These are phyloP conservation scores for Trypanosoma cruzi DNA, from an alignment of 208 protist species.

Conservation along the genomic window DNA sequence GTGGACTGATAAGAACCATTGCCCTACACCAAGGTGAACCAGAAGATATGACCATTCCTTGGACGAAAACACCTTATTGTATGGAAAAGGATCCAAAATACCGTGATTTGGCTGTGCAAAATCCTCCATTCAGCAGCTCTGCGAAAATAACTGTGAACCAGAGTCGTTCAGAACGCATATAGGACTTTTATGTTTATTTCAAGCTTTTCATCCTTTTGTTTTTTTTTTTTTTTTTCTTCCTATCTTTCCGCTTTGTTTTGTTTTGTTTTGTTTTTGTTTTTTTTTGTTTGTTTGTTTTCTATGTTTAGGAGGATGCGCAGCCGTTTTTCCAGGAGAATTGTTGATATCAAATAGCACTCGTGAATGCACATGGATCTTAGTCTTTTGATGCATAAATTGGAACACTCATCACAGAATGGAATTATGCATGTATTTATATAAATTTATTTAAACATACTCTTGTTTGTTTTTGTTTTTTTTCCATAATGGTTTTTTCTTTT, in stretches of 20 bases:
- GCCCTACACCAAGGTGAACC: constrained; percentile 80
- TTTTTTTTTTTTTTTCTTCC: too few species aligned
- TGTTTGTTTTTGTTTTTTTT: constrained; percentile 19
- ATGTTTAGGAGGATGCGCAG: background rate
- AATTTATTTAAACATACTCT: background rate
- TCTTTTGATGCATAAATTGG: background rate
- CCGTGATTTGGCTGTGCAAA: constrained; percentile 56
- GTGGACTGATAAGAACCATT: constrained; percentile 97
- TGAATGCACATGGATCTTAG: background rate
- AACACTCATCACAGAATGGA: constrained; percentile 2
- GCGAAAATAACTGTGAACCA: constrained; percentile 73
- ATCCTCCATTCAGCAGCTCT: constrained; percentile 78
- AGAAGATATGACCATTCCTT: constrained; percentile 85
- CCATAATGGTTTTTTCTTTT: too few species aligned
- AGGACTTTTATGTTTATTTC: constrained; percentile 7
- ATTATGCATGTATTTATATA: background rate
- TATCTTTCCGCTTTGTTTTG: too few species aligned
- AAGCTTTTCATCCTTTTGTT: background rate
- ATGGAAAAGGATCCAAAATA: constrained; percentile 93
- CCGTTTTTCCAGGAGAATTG: background rate
- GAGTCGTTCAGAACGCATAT: constrained; percentile 30
- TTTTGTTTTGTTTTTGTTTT: constrained; percentile 18
- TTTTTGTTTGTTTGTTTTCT: too few species aligned
- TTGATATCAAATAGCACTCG: background rate
- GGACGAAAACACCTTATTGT: constrained; percentile 86